Conservation (phyloP, 345 rosid genomes). For the Eucalyptus sp. region DNA sequence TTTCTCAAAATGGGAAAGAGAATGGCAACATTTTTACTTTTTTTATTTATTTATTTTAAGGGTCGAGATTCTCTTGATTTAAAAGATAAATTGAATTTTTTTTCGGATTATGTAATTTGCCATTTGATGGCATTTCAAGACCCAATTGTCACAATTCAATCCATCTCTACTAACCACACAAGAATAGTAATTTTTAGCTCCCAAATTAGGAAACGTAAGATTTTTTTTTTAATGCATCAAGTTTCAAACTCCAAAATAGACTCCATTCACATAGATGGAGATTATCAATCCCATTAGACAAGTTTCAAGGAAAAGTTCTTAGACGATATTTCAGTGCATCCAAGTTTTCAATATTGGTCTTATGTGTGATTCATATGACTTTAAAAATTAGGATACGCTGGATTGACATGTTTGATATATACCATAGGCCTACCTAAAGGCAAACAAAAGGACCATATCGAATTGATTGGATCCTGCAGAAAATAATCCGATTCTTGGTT, state of each 20-base stretch:
- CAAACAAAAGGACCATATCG: background rate
- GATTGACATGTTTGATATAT: background rate
- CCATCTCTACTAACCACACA: background rate
- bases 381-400: background rate
- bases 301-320: background rate
- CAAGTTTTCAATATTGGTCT: background rate
- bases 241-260: background rate
- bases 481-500: background rate
- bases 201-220: background rate
- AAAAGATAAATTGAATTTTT: background rate
- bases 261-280: background rate
- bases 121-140: background rate
- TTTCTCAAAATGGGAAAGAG: background rate
- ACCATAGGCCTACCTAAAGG: background rate
- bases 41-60: background rate
- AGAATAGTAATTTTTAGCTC: background rate
- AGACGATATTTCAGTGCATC: background rate
- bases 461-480: no score
- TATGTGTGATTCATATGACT: background rate
- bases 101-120: background rate
- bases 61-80: background rate
- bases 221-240: background rate
- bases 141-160: background rate
- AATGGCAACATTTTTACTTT: background rate
- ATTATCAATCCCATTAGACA: background rate